phyloP scores from a whole-genome alignment of 2,329 filamentous ascomycete genomes.

The Erysiphe pulchra region DNA sequence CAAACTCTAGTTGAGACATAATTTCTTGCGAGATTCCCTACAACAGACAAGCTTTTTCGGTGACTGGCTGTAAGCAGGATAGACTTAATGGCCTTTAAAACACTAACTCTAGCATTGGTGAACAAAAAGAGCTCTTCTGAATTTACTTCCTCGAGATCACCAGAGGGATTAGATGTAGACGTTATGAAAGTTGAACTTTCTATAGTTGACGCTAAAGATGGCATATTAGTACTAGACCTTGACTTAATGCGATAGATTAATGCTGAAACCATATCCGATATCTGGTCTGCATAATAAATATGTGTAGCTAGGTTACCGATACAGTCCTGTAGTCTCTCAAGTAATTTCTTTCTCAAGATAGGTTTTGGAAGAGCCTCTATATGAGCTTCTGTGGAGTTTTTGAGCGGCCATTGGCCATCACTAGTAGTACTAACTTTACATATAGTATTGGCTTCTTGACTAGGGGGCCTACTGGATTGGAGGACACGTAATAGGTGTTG shows the following conservation, averaged over 20 bases:
- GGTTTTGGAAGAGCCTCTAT: constrained; percentile 18
- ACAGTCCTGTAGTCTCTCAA: constrained; percentile 50
- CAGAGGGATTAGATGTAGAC: constrained; percentile 19
- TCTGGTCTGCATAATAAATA: constrained; percentile 90
- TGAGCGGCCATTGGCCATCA: constrained; percentile 1
- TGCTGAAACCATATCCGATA: constrained; percentile 74
- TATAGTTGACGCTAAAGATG: constrained; percentile 20
- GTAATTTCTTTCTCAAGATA: constrained; percentile 29
- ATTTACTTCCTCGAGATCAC: constrained; percentile 23
- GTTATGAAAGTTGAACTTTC: constrained; percentile 18
- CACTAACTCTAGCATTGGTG: constrained; percentile 33
- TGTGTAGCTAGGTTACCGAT: constrained; percentile 84
- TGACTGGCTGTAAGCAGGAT: constrained; percentile 64
- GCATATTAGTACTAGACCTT: constrained; percentile 18
- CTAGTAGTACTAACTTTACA: constrained; percentile 6
- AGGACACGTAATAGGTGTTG: constrained; percentile 60
- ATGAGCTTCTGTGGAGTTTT: constrained; percentile 1
- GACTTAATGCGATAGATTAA: constrained; percentile 61
- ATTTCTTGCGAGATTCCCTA: constrained; percentile 42
- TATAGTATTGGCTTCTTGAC: constrained; percentile 12
- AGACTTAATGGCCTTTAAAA: constrained; percentile 55
- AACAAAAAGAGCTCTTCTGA: constrained; percentile 36
- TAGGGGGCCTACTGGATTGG: constrained; percentile 25
- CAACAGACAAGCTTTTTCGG: constrained; percentile 29
- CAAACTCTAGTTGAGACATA: constrained; percentile 60